Conservation (phyloP, 495 filamentous ascomycete genomes). For the Penicillium mononematosum region DNA sequence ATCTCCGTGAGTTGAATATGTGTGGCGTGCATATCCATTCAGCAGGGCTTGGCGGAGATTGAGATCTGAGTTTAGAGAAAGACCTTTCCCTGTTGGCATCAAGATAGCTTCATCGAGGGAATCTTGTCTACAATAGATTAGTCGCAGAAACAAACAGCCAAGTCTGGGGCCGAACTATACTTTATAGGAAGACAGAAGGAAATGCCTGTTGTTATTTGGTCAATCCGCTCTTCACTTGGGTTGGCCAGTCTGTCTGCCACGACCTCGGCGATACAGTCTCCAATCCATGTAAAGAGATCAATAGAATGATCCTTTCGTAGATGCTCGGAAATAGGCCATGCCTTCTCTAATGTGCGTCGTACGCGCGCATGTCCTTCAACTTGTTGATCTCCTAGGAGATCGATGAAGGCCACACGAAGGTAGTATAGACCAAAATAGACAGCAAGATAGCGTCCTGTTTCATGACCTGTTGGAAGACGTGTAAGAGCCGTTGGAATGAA, state of each 20-base stretch:
- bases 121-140: conserved; percentile 53
- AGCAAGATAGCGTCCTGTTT: conserved; percentile 63
- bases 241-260: conserved; percentile 47
- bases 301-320: conserved; percentile 66
- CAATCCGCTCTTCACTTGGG: conserved; percentile 31
- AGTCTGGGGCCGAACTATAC: conserved; percentile 37
- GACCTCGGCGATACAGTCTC: conserved; percentile 66
- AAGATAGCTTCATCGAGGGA: conserved; percentile 67
- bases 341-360: conserved; percentile 58
- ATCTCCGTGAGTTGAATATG: conserved; percentile 30
- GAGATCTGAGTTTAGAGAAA: conserved; percentile 63
- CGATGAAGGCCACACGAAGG: conserved; percentile 69
- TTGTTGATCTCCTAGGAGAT: conserved; percentile 51
- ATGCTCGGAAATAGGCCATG: conserved; percentile 65
- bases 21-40: conserved; percentile 60
- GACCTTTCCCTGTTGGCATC: conserved; percentile 79
- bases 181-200: conserved; percentile 80
- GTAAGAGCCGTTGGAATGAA: conserved; percentile 74
- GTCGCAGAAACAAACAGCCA: not conserved
- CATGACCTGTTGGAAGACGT: conserved; percentile 56
- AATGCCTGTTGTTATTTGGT: conserved; percentile 66
- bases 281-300: conserved; percentile 74
- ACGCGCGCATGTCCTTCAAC: conserved; percentile 38
- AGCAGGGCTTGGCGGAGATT: conserved; percentile 66
- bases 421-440: conserved; percentile 77